Percentiles rank a stretch among this genome's conserved stretches.
These are phyloP conservation scores for Begonia masoniana DNA, from an alignment of 306 rosid genomes.

Conservation along the genomic window DNA sequence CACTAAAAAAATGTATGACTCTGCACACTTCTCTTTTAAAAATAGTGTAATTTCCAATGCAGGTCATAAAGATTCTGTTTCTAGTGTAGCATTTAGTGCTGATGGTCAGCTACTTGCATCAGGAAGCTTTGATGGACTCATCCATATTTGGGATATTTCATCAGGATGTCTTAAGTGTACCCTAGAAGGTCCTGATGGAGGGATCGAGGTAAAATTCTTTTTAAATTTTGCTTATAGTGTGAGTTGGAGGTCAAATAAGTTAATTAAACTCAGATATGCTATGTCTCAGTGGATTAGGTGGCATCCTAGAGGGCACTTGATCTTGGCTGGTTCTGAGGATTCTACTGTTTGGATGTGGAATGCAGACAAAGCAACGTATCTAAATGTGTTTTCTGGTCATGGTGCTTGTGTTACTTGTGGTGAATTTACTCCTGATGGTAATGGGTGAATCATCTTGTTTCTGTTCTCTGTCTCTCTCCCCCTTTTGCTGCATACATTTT, in stretches of 20 bases:
- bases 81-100: slow-evolving; percentile 60
- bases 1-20: too few relatives aligned
- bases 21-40: not conserved
- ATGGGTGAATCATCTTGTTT: slow-evolving; percentile 11
- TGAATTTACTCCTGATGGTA: slow-evolving; percentile 97
- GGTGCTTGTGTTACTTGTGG: slow-evolving; percentile 75
- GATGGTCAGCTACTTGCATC: slow-evolving; percentile 78
- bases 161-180: slow-evolving; percentile 35
- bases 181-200: slow-evolving; percentile 72
- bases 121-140: slow-evolving; percentile 62
- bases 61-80: slow-evolving; percentile 74
- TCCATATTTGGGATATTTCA: slow-evolving; percentile 62
- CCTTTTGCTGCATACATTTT: not conserved
- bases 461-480: not conserved
- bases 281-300: slow-evolving; percentile 77
- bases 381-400: slow-evolving; percentile 63
- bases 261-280: slow-evolving; percentile 10
- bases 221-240: not conserved
- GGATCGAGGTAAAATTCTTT: slow-evolving; percentile 47
- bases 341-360: slow-evolving; percentile 88
- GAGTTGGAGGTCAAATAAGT: not conserved
- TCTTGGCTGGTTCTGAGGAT: slow-evolving; percentile 88
- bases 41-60: slow-evolving; percentile 12
- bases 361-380: slow-evolving; percentile 41
- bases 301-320: slow-evolving; percentile 81